A percentile compares a stretch with the other conserved stretches of the same genome.
Conservation (phyloP, 2,329 filamentous ascomycete genomes). For the Aureobasidium sp. region DNA sequence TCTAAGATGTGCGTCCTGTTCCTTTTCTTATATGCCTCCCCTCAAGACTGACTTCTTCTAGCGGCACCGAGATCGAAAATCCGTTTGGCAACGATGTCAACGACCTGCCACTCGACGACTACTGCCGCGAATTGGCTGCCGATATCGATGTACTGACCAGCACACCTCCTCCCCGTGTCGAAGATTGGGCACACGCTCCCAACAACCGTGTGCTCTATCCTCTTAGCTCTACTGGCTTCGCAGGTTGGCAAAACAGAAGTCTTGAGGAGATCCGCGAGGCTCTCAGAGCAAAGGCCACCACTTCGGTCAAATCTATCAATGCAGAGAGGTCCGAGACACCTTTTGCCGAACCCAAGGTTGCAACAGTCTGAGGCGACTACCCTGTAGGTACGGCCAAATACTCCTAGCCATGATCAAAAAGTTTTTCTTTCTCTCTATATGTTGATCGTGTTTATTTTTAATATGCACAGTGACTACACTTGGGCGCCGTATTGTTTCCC, state of each 20-base stretch:
- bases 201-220: slow-evolving; percentile 53
- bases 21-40: neutral
- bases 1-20: slow-evolving; percentile 27
- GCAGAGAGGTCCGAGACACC: slow-evolving; percentile 20
- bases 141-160: slow-evolving; percentile 70
- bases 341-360: slow-evolving; percentile 4
- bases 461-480: neutral
- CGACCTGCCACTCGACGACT: slow-evolving; percentile 68
- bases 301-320: slow-evolving; percentile 24
- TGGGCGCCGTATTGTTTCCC: too few species aligned
- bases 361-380: neutral
- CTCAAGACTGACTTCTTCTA: slow-evolving; percentile 35
- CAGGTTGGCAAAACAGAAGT: slow-evolving; percentile 30
- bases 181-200: slow-evolving; percentile 45
- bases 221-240: slow-evolving; percentile 38
- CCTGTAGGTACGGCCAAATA: neutral
- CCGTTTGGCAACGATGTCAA: slow-evolving; percentile 81
- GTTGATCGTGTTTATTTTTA: neutral
- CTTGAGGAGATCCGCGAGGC: slow-evolving; percentile 39
- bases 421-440: neutral
- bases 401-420: slow-evolving; percentile 4
- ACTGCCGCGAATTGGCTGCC: slow-evolving; percentile 64
- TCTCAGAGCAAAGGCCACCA: slow-evolving; percentile 34
- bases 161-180: slow-evolving; percentile 44
- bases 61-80: slow-evolving; percentile 78